Evolutionary conservation across 1,139 yeast genomes (phyloP).

Genomic region (Kodamaea ohmeri): DNA sequence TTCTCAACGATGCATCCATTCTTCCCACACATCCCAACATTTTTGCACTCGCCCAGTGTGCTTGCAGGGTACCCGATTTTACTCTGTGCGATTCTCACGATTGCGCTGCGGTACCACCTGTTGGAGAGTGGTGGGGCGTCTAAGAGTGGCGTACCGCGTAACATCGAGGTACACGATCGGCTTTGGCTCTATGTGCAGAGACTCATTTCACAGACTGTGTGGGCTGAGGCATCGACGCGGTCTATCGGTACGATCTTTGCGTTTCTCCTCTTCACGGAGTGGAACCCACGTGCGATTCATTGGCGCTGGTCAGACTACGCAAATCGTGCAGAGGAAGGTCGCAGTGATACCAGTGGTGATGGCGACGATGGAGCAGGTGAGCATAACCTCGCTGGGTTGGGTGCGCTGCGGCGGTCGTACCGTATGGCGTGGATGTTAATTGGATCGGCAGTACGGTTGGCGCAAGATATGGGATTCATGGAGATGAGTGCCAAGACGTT

Average conservation of each 20-base stretch:
- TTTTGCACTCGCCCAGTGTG: conserved; percentile 62
- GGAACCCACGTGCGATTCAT: conserved; percentile 95
- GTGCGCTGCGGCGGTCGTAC: conserved; percentile 83
- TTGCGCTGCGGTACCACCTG: conserved; percentile 71
- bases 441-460: conserved; percentile 81
- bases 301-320: conserved; percentile 89
- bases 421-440: conserved; percentile 93
- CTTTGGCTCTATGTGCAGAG: conserved; percentile 83
- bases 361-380: conserved; percentile 23
- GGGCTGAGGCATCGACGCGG: conserved; percentile 92
- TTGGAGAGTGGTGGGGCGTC: conserved; percentile 37
- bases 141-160: conserved; percentile 37
- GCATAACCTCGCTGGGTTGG: conserved; percentile 66
- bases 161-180: conserved; percentile 68
- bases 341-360: too few species aligned
- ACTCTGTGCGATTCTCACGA: conserved; percentile 74
- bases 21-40: conserved; percentile 81
- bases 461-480: conserved; percentile 83
- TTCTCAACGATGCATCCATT: conserved; percentile 83
- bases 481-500: conserved; percentile 72
- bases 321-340: conserved; percentile 50
- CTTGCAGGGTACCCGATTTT: conserved; percentile 78
- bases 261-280: conserved; percentile 82
- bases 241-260: conserved; percentile 86
- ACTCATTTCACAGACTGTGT: conserved; percentile 79